A percentile compares a stretch with the other conserved stretches of the same genome.
These are phyloP conservation scores for Fusarium sp. DNA, from an alignment of 2,329 filamentous ascomycete species.

Conservation along the genomic window DNA sequence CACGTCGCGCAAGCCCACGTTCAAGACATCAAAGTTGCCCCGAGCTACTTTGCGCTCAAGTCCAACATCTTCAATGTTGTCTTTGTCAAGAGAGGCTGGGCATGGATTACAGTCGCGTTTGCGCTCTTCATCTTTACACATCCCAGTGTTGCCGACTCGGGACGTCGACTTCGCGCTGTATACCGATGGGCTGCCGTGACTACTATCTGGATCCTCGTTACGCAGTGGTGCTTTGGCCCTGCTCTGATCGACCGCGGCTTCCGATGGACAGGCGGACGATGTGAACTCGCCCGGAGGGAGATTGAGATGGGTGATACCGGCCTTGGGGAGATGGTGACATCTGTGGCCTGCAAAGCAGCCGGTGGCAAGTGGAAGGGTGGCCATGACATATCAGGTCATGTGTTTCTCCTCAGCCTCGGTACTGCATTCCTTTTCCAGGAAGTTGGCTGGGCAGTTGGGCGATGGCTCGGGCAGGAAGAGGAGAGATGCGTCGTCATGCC, in stretches of 20 bases:
- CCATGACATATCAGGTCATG: slow-evolving; percentile 95
- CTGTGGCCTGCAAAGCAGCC: slow-evolving; percentile 82
- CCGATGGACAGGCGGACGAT: slow-evolving; percentile 86
- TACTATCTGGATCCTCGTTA: slow-evolving; percentile 83
- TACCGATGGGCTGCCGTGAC: slow-evolving; percentile 81
- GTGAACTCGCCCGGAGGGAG: slow-evolving; percentile 69
- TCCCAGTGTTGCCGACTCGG: slow-evolving; percentile 58
- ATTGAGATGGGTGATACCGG: slow-evolving; percentile 59
- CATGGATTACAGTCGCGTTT: slow-evolving; percentile 86
- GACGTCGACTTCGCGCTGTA: slow-evolving; percentile 65
- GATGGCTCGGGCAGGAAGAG: slow-evolving; percentile 61
- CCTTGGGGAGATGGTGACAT: slow-evolving; percentile 71
- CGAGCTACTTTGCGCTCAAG: slow-evolving; percentile 94
- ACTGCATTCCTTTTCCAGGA: slow-evolving; percentile 87
- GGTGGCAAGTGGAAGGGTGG: slow-evolving; percentile 93
- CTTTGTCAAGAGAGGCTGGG: slow-evolving; percentile 97
- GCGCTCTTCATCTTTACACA: slow-evolving; percentile 77
- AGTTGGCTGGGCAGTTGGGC: slow-evolving; percentile 69
- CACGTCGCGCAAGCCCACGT: slow-evolving; percentile 71
- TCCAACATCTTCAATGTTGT: slow-evolving; percentile 90
- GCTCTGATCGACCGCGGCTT: slow-evolving; percentile 92
- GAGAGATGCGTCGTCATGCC: slow-evolving; percentile 74
- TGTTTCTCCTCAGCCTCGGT: slow-evolving; percentile 90
- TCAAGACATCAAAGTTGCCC: slow-evolving; percentile 66
- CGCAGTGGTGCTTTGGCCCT: slow-evolving; percentile 97